Evolutionary conservation across 2,329 filamentous ascomycete genomes (phyloP).

Genomic region (Alternaria tenuissima): DNA sequence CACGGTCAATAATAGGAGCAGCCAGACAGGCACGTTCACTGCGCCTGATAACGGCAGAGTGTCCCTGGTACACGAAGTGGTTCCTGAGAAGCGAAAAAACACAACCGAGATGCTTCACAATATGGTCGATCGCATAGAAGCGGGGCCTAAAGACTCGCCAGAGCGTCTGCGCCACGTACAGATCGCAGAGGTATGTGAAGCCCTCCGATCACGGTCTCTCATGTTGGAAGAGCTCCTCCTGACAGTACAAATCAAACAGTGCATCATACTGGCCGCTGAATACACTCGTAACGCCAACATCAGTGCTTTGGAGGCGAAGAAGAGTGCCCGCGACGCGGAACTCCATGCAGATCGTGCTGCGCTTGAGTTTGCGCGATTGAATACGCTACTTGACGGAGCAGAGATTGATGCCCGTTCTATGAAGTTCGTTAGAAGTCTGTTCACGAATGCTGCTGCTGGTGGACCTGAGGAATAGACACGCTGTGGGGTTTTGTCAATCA

Average conservation of each 20-base stretch:
- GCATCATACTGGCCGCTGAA: slow-evolving; percentile 29
- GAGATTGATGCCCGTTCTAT: slow-evolving; percentile 22
- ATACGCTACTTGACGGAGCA: slow-evolving; percentile 16
- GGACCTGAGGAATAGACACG: not conserved
- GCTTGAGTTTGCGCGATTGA: slow-evolving; percentile 19
- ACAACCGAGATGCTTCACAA: slow-evolving; percentile 17
- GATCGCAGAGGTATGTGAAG: slow-evolving; percentile 37
- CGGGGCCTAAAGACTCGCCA: slow-evolving; percentile 15
- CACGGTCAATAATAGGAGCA: not conserved
- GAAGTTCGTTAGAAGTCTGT: slow-evolving; percentile 17
- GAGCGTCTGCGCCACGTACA: slow-evolving; percentile 30
- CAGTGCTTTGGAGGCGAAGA: slow-evolving; percentile 27
- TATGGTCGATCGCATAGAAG: slow-evolving; percentile 22
- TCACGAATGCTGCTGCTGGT: not conserved
- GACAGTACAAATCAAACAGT: slow-evolving; percentile 25
- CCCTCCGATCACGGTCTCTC: slow-evolving; percentile 1
- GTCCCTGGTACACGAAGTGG: not conserved
- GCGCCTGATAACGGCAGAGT: not conserved
- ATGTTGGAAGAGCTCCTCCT: slow-evolving; percentile 19
- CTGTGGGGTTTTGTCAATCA: not conserved
- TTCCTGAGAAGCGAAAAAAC: not conserved
- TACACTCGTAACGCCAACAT: slow-evolving; percentile 28
- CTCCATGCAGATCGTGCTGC: slow-evolving; percentile 21
- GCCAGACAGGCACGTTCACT: not conserved
- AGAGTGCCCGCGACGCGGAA: slow-evolving; percentile 34